phyloP scores from a whole-genome alignment of 345 rosid genomes.

The Ceriops tagal region DNA sequence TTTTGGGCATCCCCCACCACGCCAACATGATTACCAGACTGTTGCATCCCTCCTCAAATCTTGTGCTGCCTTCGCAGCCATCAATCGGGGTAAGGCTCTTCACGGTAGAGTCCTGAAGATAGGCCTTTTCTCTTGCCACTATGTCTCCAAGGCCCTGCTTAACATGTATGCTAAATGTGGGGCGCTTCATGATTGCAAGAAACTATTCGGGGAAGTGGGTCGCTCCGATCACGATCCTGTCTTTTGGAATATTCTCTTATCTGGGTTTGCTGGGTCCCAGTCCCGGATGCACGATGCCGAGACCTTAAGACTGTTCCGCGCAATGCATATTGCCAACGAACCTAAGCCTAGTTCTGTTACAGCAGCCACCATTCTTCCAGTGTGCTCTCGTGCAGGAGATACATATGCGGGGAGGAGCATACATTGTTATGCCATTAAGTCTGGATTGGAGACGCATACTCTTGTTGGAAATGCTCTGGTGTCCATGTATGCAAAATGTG shows the following conservation, averaged over 20 bases:
- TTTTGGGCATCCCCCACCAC: constrained; percentile 4
- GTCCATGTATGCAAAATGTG: constrained; percentile 77
- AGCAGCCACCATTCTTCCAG: constrained; percentile 60
- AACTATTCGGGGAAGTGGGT: constrained; percentile 51
- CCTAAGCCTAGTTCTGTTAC: constrained; percentile 61
- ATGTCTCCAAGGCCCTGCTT: constrained; percentile 65
- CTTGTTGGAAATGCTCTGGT: constrained; percentile 70
- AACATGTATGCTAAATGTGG: constrained; percentile 76
- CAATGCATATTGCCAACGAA: constrained; percentile 36
- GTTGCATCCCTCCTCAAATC: constrained; percentile 56
- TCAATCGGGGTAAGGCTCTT: constrained; percentile 45
- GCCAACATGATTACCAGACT: constrained; percentile 39
- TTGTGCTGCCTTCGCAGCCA: constrained; percentile 44
- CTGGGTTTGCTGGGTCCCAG: constrained; percentile 55
- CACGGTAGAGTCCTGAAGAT: constrained; percentile 44
- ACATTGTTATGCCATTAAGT: constrained; percentile 51
- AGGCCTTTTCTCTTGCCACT: constrained; percentile 50
- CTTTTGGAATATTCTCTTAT: constrained; percentile 71
- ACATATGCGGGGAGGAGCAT: constrained; percentile 44
- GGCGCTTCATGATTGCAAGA: constrained; percentile 47
- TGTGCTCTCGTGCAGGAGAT: constrained; percentile 59
- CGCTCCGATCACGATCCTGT: constrained; percentile 44
- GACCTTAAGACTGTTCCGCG: constrained; percentile 47
- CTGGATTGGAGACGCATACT: constrained; percentile 57
- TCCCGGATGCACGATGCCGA: constrained; percentile 41